Evolutionary conservation across 1,139 yeast genomes (phyloP), one percentile per base, ranked within the genome.

Genomic region (Protomyces arabidopsidicola): DNA sequence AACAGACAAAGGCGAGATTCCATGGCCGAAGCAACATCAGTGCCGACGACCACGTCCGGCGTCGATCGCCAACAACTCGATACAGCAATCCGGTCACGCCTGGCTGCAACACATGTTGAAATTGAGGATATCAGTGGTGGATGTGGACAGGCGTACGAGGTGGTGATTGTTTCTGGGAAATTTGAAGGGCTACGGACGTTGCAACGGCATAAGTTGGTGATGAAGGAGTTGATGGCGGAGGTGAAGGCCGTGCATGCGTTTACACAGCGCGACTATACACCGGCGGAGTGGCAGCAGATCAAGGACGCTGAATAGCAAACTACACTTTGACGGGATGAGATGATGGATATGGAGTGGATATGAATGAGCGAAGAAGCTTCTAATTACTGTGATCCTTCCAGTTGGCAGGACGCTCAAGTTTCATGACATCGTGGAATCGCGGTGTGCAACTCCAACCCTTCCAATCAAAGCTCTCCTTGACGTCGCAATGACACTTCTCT

Each of bases 231-330:
- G 67, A 86, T 85, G 71, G 90, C 86, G 18, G 97, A 91, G 73
- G 89, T 93, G 53, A 86, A 89, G 0, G 77, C 81, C 4, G 90
- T 93, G 53, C 98, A 93, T 76, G 98, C 98, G 0, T 95, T 93
- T 74, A 90, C 97, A 0, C 97, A 93, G 72, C 90, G 72, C 65
- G 70, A 69, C 52, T 71, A 67, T 55, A 72, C 75, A 2, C 72
- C 73, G 1, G 73, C 70, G 53, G 75, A 72, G 63, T 72, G 73
- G 74, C 68, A 24, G 61, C 20, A 36, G 42, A 38, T 45, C 18
- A 71, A 67, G 59, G 65, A 60, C 48, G 22, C 61, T 2, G 59
- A 56, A 57, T 58, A 50, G 51, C 31, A 27, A 27, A 8, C 4
- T 5, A 27, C 5, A n/a, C 1, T 2, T 5, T 18, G 6, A 18